phyloP scores from a whole-genome alignment of 345 rosid species.

The Lumnitzera littorea region DNA sequence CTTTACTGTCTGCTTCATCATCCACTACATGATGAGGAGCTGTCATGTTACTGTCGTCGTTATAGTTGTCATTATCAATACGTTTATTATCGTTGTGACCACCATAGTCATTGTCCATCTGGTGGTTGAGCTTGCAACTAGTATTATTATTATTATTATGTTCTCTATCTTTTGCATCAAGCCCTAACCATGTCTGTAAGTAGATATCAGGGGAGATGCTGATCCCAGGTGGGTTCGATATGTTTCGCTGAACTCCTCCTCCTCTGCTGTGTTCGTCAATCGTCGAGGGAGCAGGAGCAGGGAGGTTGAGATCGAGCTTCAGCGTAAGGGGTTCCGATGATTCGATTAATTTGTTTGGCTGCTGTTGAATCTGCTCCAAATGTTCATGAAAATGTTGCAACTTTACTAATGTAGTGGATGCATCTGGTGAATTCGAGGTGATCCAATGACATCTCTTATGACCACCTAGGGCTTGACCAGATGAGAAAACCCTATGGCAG shows the following conservation, averaged over 20 bases:
- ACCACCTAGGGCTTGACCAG: constrained; percentile 96
- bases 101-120: neutral
- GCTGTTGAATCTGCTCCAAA: constrained; percentile 39
- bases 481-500: constrained; percentile 81
- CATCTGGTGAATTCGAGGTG: constrained; percentile 57
- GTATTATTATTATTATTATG: neutral
- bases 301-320: constrained; percentile 64
- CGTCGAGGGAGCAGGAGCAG: constrained; percentile 34
- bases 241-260: neutral
- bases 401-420: constrained; percentile 37
- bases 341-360: constrained; percentile 22
- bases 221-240: constrained; percentile 9
- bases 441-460: constrained; percentile 99
- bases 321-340: constrained; percentile 38
- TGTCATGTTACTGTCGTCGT: constrained; percentile 7
- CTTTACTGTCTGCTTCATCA: constrained; percentile 57
- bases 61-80: constrained; percentile 12
- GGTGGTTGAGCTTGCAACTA: neutral
- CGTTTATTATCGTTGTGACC: neutral
- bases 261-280: constrained; percentile 8
- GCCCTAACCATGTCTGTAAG: constrained; percentile 36
- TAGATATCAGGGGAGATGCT: constrained; percentile 32
- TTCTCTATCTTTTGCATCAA: constrained; percentile 23
- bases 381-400: constrained; percentile 49
- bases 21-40: constrained; percentile 20